phyloP scores from a whole-genome alignment of 192 early-diverging fungal genomes.

The Rhizoclosmatium sp. region DNA sequence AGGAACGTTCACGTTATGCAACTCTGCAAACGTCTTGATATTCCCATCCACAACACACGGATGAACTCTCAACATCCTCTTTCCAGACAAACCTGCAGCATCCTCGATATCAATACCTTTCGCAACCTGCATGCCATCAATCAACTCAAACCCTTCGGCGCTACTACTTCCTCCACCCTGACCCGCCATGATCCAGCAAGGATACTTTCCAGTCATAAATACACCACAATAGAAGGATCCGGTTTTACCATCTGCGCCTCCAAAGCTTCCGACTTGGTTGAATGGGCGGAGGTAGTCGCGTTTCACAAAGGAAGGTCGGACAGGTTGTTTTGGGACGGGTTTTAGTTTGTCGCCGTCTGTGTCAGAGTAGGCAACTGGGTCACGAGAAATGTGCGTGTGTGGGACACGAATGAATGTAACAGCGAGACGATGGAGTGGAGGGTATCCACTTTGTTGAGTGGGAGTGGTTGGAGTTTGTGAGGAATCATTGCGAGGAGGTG shows the following conservation, averaged over 20 bases:
- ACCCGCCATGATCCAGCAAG: slow-evolving; percentile 75
- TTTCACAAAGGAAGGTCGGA: slow-evolving; percentile 39
- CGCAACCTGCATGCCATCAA: slow-evolving; percentile 39
- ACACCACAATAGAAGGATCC: slow-evolving; percentile 67
- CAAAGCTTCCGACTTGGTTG: slow-evolving; percentile 36
- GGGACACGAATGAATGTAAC: slow-evolving; percentile 72
- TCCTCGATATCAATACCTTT: slow-evolving; percentile 32
- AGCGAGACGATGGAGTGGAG: slow-evolving; percentile 61
- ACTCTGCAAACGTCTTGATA: slow-evolving; percentile 73
- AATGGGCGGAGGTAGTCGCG: slow-evolving; percentile 51
- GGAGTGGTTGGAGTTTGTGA: slow-evolving; percentile 11
- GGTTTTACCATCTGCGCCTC: not conserved
- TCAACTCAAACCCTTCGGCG: slow-evolving; percentile 32
- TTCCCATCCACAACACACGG: slow-evolving; percentile 75
- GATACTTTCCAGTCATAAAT: slow-evolving; percentile 74
- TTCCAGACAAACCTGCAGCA: slow-evolving; percentile 51
- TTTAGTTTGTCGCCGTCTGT: slow-evolving; percentile 55
- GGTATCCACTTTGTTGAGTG: not conserved
- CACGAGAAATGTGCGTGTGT: slow-evolving; percentile 69
- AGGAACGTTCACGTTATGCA: slow-evolving; percentile 81
- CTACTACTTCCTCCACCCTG: slow-evolving; percentile 27
- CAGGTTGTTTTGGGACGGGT: slow-evolving; percentile 32
- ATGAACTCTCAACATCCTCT: slow-evolving; percentile 70
- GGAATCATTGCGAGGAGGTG: not conserved
- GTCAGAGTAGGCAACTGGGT: slow-evolving; percentile 49